Conservation (phyloP, 2,329 filamentous ascomycete genomes). For the Chaetomium sp. region DNA sequence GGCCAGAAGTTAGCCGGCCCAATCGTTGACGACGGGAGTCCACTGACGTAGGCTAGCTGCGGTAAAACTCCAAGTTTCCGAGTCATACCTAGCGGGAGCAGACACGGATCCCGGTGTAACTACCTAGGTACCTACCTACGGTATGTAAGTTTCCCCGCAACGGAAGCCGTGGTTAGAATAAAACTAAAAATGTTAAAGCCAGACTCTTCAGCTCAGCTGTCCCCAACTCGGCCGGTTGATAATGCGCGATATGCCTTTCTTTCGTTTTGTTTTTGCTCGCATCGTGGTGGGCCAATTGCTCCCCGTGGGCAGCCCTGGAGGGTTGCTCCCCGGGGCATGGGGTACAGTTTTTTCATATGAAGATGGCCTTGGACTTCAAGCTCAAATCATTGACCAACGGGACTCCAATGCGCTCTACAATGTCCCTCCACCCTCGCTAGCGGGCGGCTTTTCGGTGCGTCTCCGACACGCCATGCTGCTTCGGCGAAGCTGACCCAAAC, state of each 20-base stretch:
- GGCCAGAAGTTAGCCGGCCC: neutral
- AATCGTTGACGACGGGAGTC: neutral
- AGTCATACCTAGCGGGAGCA: neutral
- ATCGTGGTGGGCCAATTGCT: neutral
- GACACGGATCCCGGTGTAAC: neutral
- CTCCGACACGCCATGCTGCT: neutral
- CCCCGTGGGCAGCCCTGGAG: neutral
- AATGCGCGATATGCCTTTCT: neutral
- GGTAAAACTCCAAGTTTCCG: neutral
- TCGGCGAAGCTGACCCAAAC: slow-evolving; percentile 32
- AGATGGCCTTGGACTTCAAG: slow-evolving; percentile 34
- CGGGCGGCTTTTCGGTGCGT: slow-evolving; percentile 43
- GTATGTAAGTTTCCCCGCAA: neutral
- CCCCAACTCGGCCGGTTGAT: neutral
- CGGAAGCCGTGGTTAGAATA: neutral
- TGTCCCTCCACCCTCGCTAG: slow-evolving; percentile 43
- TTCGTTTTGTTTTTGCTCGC: neutral
- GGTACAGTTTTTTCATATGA: neutral
- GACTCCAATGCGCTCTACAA: slow-evolving; percentile 47
- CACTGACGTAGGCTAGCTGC: neutral
- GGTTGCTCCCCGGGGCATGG: neutral
- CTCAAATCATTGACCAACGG: slow-evolving; percentile 49
- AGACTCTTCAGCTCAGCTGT: neutral
- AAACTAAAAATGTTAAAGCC: neutral
- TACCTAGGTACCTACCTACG: too few relatives aligned